Evolutionary conservation across 257 asterid species (phyloP).

Genomic region (Fraxinus quadrangulata): DNA sequence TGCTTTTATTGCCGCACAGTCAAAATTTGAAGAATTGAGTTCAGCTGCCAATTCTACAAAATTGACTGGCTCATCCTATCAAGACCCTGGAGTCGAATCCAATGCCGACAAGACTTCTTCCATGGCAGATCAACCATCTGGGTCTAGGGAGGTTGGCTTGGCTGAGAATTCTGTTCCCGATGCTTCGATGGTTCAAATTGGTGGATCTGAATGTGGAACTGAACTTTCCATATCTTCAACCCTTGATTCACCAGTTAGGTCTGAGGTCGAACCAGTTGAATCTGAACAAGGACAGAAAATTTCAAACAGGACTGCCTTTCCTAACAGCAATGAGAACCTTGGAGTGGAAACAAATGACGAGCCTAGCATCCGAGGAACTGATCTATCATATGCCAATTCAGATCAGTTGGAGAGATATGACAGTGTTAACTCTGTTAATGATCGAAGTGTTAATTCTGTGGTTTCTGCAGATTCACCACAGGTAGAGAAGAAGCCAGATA

Average conservation of each 20-base stretch:
- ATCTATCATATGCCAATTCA: constrained; percentile 33
- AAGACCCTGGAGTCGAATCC: constrained; percentile 47
- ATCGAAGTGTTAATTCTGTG: constrained; percentile 25
- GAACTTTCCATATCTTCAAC: constrained; percentile 82
- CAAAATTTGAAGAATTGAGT: constrained; percentile 81
- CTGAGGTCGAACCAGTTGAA: constrained; percentile 50
- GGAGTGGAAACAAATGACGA: constrained; percentile 44
- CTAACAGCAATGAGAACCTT: constrained; percentile 33
- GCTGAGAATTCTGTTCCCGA: constrained; percentile 43
- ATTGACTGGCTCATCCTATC: constrained; percentile 36
- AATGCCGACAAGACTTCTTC: constrained; percentile 40
- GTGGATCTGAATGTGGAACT: constrained; percentile 86
- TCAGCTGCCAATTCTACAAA: constrained; percentile 46
- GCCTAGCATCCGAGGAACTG: constrained; percentile 37
- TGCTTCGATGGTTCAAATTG: constrained; percentile 46
- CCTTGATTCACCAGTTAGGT: constrained; percentile 80
- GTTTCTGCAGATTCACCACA: constrained; percentile 32
- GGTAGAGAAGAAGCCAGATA: constrained; percentile 47
- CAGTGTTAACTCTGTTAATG: constrained; percentile 27
- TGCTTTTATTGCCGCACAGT: constrained; percentile 83
- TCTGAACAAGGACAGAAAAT: constrained; percentile 43
- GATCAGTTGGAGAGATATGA: constrained; percentile 39
- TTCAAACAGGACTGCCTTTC: constrained; percentile 34
- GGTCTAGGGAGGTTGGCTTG: constrained; percentile 40
- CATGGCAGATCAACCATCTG: constrained; percentile 37